phyloP scores from a whole-genome alignment of 208 protist species.

The Leishmania tropica region DNA sequence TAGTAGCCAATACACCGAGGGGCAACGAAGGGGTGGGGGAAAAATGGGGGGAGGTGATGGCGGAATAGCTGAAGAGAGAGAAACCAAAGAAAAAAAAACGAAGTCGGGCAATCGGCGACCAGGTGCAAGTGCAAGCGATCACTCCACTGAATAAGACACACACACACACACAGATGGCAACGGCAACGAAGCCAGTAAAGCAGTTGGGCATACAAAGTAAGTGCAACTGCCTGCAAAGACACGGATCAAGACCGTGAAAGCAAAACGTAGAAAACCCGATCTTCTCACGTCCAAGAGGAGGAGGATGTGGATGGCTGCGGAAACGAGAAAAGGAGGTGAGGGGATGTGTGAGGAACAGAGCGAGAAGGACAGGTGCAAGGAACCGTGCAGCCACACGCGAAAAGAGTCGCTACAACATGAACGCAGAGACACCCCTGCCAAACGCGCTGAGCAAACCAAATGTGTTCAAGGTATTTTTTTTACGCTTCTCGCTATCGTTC shows the following conservation, averaged over 20 bases:
- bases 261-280: background rate
- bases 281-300: too few relatives aligned
- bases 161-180: background rate
- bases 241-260: background rate
- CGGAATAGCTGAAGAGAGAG: background rate
- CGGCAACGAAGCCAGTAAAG: background rate
- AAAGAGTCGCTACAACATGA: background rate
- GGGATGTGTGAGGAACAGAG: background rate
- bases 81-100: background rate
- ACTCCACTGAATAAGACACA: background rate
- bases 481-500: too few relatives aligned
- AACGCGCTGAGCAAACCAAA: too few relatives aligned
- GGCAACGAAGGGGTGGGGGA: background rate
- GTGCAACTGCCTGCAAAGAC: background rate
- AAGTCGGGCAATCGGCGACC: background rate
- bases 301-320: too few relatives aligned
- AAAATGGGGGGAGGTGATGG: background rate
- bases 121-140: background rate
- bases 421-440: background rate
- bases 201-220: background rate
- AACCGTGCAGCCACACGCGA: background rate
- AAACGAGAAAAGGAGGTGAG: background rate
- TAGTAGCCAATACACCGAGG: background rate
- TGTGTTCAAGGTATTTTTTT: too few relatives aligned
- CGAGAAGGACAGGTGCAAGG: background rate